These are phyloP conservation scores for Microbotryum silenes-acaulis DNA, from an alignment of 1,284 basidiomycete species.

Conservation along the genomic window DNA sequence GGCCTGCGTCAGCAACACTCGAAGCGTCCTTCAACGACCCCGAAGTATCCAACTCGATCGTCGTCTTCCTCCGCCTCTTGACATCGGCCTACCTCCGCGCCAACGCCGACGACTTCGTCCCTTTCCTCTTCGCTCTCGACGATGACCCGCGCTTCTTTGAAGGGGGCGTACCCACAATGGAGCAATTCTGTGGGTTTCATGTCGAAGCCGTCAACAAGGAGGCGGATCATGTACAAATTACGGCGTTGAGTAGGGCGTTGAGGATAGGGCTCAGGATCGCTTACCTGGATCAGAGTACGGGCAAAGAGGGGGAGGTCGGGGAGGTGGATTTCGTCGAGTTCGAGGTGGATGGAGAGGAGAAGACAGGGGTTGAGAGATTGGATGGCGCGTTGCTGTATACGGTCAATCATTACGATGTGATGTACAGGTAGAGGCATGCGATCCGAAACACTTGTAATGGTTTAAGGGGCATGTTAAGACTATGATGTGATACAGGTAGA, in stretches of 20 bases:
- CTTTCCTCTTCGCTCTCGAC: conserved; percentile 63
- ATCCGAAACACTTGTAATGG: too few relatives aligned
- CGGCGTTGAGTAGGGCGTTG: conserved; percentile 63
- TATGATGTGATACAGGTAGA: too few relatives aligned
- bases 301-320: conserved; percentile 39
- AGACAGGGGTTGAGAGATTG: conserved; percentile 28
- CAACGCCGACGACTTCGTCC: conserved; percentile 56
- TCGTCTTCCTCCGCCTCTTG: conserved; percentile 65
- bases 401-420: too few relatives aligned
- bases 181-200: conserved; percentile 63
- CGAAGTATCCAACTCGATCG: conserved; percentile 46
- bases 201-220: conserved; percentile 50
- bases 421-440: too few relatives aligned
- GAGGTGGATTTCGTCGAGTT: conserved; percentile 65
- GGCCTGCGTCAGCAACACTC: conserved; percentile 45
- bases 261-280: conserved; percentile 64
- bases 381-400: conserved; percentile 23
- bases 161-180: conserved; percentile 47
- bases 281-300: conserved; percentile 58
- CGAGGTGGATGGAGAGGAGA: conserved; percentile 40
- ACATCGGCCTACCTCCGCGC: conserved; percentile 72
- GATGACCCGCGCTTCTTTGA: conserved; percentile 29
- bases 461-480: too few relatives aligned
- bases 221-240: conserved; percentile 72
- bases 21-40: conserved; percentile 52